Conservation (phyloP, 2,329 filamentous ascomycete genomes). For the Aspergillus sp. region DNA sequence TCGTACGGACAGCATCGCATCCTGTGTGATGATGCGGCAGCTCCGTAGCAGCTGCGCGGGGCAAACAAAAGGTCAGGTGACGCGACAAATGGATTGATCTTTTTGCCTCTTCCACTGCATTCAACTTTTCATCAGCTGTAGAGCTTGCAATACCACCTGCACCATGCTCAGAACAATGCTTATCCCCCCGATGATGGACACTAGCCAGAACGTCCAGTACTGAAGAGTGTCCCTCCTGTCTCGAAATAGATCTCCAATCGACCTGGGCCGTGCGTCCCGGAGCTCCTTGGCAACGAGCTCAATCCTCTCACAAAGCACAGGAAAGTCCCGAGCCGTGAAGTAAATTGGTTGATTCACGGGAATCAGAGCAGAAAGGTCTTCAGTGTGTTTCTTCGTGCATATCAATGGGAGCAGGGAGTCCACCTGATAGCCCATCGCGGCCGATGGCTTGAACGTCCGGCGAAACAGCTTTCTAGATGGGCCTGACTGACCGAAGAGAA, state of each 20-base stretch:
- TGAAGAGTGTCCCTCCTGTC: not conserved
- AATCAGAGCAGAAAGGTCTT: not conserved
- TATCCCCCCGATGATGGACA: not conserved
- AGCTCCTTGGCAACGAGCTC: conserved; percentile 1
- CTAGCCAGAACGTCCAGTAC: conserved; percentile 2
- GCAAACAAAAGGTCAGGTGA: not conserved
- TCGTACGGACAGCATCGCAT: not conserved
- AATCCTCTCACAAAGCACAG: not conserved
- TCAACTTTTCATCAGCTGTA: not conserved
- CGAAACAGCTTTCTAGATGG: too few relatives aligned
- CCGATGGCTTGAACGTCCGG: too few relatives aligned
- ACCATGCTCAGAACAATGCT: not conserved
- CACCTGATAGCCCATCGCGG: too few relatives aligned
- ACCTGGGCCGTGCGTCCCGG: not conserved
- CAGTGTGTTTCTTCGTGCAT: not conserved
- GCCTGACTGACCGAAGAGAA: too few relatives aligned
- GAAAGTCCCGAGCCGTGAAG: conserved; percentile 1
- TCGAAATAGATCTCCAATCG: not conserved
- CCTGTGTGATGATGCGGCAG: not conserved
- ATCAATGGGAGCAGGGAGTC: not conserved
- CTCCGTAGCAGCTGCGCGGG: not conserved
- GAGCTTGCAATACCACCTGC: not conserved
- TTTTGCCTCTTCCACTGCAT: too few relatives aligned
- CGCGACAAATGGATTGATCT: too few relatives aligned
- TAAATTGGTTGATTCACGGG: not conserved